Base-by-base conservation (phyloP, 176 grass and related monocot genomes). In the Juncus inflexus region DNA sequence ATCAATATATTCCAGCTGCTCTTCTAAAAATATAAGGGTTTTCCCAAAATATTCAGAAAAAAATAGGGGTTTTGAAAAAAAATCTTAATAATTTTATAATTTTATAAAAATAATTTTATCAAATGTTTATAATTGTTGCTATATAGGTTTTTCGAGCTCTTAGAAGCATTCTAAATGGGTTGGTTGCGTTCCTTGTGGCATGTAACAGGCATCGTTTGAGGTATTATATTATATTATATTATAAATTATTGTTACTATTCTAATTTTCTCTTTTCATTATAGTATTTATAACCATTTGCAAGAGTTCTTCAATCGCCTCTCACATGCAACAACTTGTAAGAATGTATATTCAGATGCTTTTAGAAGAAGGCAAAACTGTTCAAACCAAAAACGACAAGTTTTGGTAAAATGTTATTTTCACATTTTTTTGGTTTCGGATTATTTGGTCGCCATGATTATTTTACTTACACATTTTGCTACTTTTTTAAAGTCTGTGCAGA, bases 201-300 rank as follows among this genome's bases (percentile, higher is more conserved):
- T 95, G 86, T 77, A 90, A 96, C 47, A 76, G 87, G 60, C 91
- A 96, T 58, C 80, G 81, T 12, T 76, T 96, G 47, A 90, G 91
- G 91, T 96, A 80, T 15, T 6, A 2, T 50, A 3, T 2, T 6
- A 7, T 40, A 14, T 19, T 5, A 11, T 35, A 52, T 2, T 6
- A 60, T 60, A 35, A 14, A 2, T 65, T 40, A 4, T 42, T 16
- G 52, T 14, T 16, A 49, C 58, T 62, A n/a, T 65, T 9, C 12
- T 50, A 12, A 35, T 51, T 60, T 54, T 10, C 54, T 45, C 40
- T 0, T 72, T 15, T 66, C 9, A 54, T 50, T 58, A 60, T 81
- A 95, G 90, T 83, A 86, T 88, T 63, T 86, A 86, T 65, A 95
- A 95, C 51, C 83, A 90, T 55, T 41, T 66, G 2, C 63, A 80